Percentiles rank a stretch among this genome's conserved stretches.
Evolutionary conservation across 2,329 filamentous ascomycete genomes (phyloP).

Genomic region (Aspergillus pseudotamarii): DNA sequence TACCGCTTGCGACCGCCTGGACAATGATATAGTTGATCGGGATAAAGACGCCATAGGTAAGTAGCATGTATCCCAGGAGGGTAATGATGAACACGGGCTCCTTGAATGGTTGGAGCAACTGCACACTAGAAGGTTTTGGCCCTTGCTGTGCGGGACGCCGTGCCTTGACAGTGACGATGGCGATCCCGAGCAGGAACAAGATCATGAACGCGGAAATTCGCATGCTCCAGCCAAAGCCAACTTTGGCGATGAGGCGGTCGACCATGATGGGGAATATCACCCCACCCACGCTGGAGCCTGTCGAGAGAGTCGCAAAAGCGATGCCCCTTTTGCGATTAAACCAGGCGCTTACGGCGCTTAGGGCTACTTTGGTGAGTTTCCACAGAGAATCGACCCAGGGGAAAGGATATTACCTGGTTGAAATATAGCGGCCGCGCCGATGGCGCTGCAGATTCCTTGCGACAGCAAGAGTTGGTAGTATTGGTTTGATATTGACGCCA

Average conservation of each 20-base stretch:
- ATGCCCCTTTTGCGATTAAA: slow-evolving; percentile 56
- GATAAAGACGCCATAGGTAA: slow-evolving; percentile 34
- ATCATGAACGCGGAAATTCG: slow-evolving; percentile 62
- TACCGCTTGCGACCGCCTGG: slow-evolving; percentile 20
- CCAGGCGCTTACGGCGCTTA: slow-evolving; percentile 50
- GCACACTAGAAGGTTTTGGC: slow-evolving; percentile 24
- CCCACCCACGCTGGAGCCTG: slow-evolving; percentile 59
- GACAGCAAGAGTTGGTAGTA: slow-evolving; percentile 62
- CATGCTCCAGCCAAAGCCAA: slow-evolving; percentile 63
- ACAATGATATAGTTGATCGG: slow-evolving; percentile 27
- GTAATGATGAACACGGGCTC: slow-evolving; percentile 29
- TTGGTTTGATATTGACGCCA: slow-evolving; percentile 55
- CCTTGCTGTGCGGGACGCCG: slow-evolving; percentile 32
- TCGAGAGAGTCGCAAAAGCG: slow-evolving; percentile 57
- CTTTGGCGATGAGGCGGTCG: slow-evolving; percentile 53
- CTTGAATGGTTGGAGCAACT: slow-evolving; percentile 24
- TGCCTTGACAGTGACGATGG: slow-evolving; percentile 56
- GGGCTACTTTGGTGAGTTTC: slow-evolving; percentile 4
- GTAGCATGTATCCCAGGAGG: slow-evolving; percentile 24
- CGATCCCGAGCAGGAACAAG: slow-evolving; percentile 58
- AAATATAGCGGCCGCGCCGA: slow-evolving; percentile 55
- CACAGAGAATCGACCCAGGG: too few relatives aligned
- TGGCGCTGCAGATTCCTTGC: slow-evolving; percentile 57
- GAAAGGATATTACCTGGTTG: slow-evolving; percentile 36
- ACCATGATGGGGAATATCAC: slow-evolving; percentile 67